Evolutionary conservation across 352 stramenopile species (phyloP).

Genomic region (Albugo candida): DNA sequence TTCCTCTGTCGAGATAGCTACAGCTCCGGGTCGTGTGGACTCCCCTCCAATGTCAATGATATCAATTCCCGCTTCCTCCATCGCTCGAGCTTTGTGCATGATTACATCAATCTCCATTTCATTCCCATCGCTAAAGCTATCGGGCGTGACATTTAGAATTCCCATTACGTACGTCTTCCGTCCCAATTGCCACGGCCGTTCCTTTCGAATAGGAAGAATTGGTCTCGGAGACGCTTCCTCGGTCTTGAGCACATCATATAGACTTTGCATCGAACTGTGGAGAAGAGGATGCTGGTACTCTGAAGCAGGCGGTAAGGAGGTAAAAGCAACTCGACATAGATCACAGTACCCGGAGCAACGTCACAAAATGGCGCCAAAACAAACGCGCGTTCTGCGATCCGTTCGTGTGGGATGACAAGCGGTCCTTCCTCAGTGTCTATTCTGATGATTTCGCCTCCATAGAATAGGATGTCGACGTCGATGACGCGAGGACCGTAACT

Average conservation of each 20-base stretch:
- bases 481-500: slow-evolving; percentile 85
- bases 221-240: slow-evolving; percentile 3
- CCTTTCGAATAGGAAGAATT: slow-evolving; percentile 32
- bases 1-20: slow-evolving; percentile 66
- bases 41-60: slow-evolving; percentile 98
- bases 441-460: slow-evolving; percentile 53
- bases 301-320: slow-evolving; percentile 4
- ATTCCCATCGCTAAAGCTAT: slow-evolving; percentile 93
- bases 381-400: slow-evolving; percentile 91
- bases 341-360: slow-evolving; percentile 35
- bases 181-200: slow-evolving; percentile 18
- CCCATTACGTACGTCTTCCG: slow-evolving; percentile 89
- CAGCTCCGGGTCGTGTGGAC: slow-evolving; percentile 93
- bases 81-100: slow-evolving; percentile 68
- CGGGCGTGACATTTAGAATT: slow-evolving; percentile 97
- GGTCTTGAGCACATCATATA: slow-evolving; percentile 30
- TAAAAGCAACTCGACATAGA: background rate
- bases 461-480: slow-evolving; percentile 93
- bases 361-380: slow-evolving; percentile 91
- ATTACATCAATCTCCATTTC: slow-evolving; percentile 31
- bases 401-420: slow-evolving; percentile 88
- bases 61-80: slow-evolving; percentile 79
- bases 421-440: slow-evolving; percentile 36
- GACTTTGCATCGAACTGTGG: slow-evolving; percentile 40
- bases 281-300: slow-evolving; percentile 59